A percentile compares a stretch with the other conserved stretches of the same genome.
Conservation (phyloP, 1,284 basidiomycete genomes). For the Sanghuangporus weigelae region DNA sequence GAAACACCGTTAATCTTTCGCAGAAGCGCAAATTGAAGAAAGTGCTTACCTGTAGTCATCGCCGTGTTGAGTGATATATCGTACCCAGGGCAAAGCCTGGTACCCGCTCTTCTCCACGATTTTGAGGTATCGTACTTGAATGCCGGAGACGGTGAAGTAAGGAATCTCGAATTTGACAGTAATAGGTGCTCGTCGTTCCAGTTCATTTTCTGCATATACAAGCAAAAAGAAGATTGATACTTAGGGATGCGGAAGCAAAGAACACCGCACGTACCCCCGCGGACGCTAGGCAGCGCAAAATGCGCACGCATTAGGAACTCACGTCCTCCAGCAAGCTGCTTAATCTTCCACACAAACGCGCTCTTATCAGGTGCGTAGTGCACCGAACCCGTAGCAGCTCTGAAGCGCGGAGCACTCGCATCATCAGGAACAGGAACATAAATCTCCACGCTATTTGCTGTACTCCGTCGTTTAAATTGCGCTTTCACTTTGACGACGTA, state of each 20-base stretch:
- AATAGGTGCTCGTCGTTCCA: conserved; percentile 90
- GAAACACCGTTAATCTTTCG: not conserved
- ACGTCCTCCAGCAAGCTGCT: conserved; percentile 87
- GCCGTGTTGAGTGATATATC: conserved; percentile 93
- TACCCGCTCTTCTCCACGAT: conserved; percentile 99
- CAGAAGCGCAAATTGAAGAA: not conserved
- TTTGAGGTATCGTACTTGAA: conserved; percentile 95
- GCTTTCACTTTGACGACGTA: conserved; percentile 99
- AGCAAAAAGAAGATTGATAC: not conserved
- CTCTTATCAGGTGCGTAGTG: conserved; percentile 96
- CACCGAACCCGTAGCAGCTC: conserved; percentile 86
- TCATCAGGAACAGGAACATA: conserved; percentile 98
- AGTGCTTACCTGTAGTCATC: conserved; percentile 82
- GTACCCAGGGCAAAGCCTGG: conserved; percentile 88
- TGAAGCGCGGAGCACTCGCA: conserved; percentile 96
- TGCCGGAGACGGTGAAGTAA: conserved; percentile 96
- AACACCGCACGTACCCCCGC: conserved; percentile 56
- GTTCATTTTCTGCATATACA: conserved; percentile 57
- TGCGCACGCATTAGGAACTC: conserved; percentile 97
- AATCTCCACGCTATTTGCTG: conserved; percentile 98
- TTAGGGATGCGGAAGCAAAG: not conserved
- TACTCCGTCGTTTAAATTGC: conserved; percentile 95
- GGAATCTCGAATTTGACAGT: conserved; percentile 98
- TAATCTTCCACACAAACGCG: conserved; percentile 97
- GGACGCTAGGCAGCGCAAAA: conserved; percentile 89